phyloP scores from a whole-genome alignment of 139 green algal genomes.

The Tetradesmus obliquus region DNA sequence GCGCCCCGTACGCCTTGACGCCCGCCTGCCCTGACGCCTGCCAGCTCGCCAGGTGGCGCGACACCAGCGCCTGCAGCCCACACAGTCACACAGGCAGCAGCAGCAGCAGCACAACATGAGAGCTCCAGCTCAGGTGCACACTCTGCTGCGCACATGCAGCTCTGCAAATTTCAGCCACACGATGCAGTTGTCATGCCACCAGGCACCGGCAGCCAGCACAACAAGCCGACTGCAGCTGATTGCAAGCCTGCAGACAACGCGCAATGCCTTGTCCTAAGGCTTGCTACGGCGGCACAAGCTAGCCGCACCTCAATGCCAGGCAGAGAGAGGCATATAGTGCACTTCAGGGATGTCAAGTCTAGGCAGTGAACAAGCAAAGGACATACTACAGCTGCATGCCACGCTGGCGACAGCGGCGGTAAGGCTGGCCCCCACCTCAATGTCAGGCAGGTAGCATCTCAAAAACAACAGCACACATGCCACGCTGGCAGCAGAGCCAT shows the following conservation, averaged over 20 bases:
- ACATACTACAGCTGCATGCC: background rate
- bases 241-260: too few relatives aligned
- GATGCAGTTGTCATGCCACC: background rate
- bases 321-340: too few relatives aligned
- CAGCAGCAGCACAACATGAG: background rate
- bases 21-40: constrained; percentile 38
- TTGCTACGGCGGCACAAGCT: too few relatives aligned
- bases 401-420: background rate
- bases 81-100: background rate
- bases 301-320: too few relatives aligned
- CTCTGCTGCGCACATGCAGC: too few relatives aligned
- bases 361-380: background rate
- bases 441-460: too few relatives aligned
- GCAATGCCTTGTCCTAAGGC: too few relatives aligned
- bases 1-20: constrained; percentile 28
- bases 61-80: constrained; percentile 27
- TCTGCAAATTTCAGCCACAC: too few relatives aligned
- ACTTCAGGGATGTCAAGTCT: too few relatives aligned
- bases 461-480: background rate
- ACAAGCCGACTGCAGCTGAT: background rate
- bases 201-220: background rate
- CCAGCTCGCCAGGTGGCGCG: constrained; percentile 41
- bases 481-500: background rate
- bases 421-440: too few relatives aligned
- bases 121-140: too few relatives aligned